phyloP scores from a whole-genome alignment of 768 basidiomycete genomes.

The Mycena crocata region DNA sequence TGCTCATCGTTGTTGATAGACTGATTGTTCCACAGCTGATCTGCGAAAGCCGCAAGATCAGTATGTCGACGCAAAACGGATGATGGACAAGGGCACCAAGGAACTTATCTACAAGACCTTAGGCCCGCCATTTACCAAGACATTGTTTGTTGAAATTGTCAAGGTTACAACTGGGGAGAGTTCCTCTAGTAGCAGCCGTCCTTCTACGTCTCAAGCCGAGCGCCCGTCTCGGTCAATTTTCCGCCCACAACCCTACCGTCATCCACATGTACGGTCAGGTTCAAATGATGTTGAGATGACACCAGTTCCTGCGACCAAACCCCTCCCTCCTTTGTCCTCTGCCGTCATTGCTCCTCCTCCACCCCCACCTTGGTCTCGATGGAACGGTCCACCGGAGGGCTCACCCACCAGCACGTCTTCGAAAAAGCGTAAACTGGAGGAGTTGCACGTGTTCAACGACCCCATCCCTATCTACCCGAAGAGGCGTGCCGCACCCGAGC shows the following conservation, averaged over 20 bases:
- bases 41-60: conserved; percentile 64
- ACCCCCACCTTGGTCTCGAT: conserved; percentile 26
- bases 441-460: conserved; percentile 29
- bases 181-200: neutral
- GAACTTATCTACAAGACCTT: conserved; percentile 78
- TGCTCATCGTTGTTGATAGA: neutral
- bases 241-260: conserved; percentile 29
- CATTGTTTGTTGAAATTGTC: conserved; percentile 81
- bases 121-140: conserved; percentile 70
- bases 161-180: conserved; percentile 41
- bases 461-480: conserved; percentile 32
- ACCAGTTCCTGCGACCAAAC: neutral
- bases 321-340: conserved; percentile 1
- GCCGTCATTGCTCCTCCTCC: conserved; percentile 8
- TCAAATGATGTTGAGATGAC: conserved; percentile 7
- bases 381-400: conserved; percentile 6
- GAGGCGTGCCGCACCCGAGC: conserved; percentile 20
- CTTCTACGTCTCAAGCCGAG: conserved; percentile 2
- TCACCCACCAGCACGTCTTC: conserved; percentile 9
- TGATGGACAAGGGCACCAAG: conserved; percentile 80
- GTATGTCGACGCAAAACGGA: conserved; percentile 78
- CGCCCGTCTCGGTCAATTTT: conserved; percentile 23
- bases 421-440: conserved; percentile 37
- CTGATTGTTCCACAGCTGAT: conserved; percentile 39
- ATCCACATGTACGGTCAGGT: conserved; percentile 21